Evolutionary conservation across 2,329 filamentous ascomycete species (phyloP).

Genomic region (Diaporthe nobilis): DNA sequence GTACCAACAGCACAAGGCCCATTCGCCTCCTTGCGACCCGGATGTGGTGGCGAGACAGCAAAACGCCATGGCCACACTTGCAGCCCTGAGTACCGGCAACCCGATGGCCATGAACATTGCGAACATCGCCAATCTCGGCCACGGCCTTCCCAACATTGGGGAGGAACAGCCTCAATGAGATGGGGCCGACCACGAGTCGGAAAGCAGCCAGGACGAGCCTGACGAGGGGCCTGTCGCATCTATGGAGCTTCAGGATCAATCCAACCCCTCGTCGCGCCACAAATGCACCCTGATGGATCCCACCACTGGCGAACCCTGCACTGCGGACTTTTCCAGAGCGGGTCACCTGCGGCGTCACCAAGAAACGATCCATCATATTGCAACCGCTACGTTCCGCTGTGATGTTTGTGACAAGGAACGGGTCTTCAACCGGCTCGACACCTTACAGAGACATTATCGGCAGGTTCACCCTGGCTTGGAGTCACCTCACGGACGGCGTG

Average conservation of each 20-base stretch:
- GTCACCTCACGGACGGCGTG: conserved; percentile 50
- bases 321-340: conserved; percentile 41
- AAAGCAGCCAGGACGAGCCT: conserved; percentile 38
- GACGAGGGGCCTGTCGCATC: conserved; percentile 35
- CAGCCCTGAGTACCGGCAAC: conserved; percentile 47
- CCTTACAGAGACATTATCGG: conserved; percentile 45
- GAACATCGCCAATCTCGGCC: conserved; percentile 51
- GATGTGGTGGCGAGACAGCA: conserved; percentile 70
- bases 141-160: conserved; percentile 57
- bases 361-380: conserved; percentile 42
- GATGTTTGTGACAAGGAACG: conserved; percentile 42
- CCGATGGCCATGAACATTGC: conserved; percentile 51
- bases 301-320: conserved; percentile 40
- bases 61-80: conserved; percentile 52
- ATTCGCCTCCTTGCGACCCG: conserved; percentile 91
- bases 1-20: conserved; percentile 74
- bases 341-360: conserved; percentile 41
- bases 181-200: conserved; percentile 42
- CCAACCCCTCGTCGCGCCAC: conserved; percentile 39
- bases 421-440: conserved; percentile 41
- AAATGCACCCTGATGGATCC: conserved; percentile 41
- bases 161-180: conserved; percentile 54
- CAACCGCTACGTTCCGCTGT: conserved; percentile 40
- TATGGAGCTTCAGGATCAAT: conserved; percentile 36
- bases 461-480: conserved; percentile 56